Evolutionary conservation across 2,329 filamentous ascomycete genomes (phyloP), one percentile per base, ranked within the genome.

Genomic region (Atkinsonella hypoxylon): DNA sequence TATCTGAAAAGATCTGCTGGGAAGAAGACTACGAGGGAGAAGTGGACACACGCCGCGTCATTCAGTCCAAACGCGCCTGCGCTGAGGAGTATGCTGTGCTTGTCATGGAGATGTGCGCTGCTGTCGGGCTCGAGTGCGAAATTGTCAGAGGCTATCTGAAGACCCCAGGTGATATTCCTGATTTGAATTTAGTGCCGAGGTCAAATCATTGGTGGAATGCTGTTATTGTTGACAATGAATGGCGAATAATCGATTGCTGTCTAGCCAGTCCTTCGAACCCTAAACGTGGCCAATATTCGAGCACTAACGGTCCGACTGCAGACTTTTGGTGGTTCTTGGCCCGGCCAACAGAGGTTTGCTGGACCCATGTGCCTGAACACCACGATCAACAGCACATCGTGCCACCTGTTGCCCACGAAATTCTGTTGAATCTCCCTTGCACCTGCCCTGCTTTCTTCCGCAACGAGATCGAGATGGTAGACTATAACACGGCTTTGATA

Each of bases 151-250:
- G 93, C 0, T 97, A 93, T 62, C 79, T 98, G 51, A 98, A 98
- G 65, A 76, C 79, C 1, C 93, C 93, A 0, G 91, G 91, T 0
- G 93, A 97, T 60, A 71, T 83, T 8, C 74, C 85, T 1, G 90
- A 97, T 59, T 73, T 89, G 42, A 87, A 86, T 54, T 84, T 85
- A 52, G 81, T 91, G 65, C 87, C 88, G n/a, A 81, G 84, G 31
- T 78, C 91, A 0, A 98, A 98, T 61, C 93, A 98, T 68, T 97
- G 87, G 82, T 98, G 93, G 93, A 98, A 98, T 59, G 83, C 89
- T 0, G 88, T 97, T 17, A 71, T 96, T 36, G 83, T 96, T 9
- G 93, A 98, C 65, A 85, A 87, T 20, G 89, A 96, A 68, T 98
- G 93, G 93, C 85, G 93, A 47, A 86, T 97, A 57, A 88, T 98